Evolutionary conservation across 179 eudicot species (phyloP).

Genomic region (Dionaea muscipula): DNA sequence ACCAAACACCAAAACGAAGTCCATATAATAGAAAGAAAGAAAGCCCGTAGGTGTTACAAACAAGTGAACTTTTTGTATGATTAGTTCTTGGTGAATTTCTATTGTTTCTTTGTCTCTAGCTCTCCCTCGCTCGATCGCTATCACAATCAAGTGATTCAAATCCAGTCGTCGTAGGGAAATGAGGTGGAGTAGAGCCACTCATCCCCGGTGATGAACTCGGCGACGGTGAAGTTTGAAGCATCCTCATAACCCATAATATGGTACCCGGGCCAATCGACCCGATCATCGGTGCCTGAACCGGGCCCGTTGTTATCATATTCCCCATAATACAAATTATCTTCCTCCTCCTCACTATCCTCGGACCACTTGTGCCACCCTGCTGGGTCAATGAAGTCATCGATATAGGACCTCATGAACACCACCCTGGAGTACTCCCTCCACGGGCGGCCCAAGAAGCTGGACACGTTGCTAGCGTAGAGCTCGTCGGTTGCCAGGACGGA

Average conservation of each 20-base stretch:
- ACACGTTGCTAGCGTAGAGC: constrained; percentile 20
- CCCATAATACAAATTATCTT: constrained; percentile 59
- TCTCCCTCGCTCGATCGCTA: too few relatives aligned
- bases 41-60: too few relatives aligned
- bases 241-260: constrained; percentile 62
- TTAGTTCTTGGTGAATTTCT: too few relatives aligned
- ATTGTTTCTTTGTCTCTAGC: too few relatives aligned
- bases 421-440: constrained; percentile 57
- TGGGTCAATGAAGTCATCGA: constrained; percentile 52
- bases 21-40: too few relatives aligned
- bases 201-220: constrained; percentile 50
- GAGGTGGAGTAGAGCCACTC: constrained; percentile 80
- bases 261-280: constrained; percentile 63
- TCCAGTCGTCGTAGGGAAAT: constrained; percentile 63
- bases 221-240: constrained; percentile 57
- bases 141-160: too few relatives aligned
- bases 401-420: constrained; percentile 47
- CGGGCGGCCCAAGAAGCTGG: constrained; percentile 64
- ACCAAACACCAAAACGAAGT: too few relatives aligned
- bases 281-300: constrained; percentile 26
- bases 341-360: constrained; percentile 20
- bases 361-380: constrained; percentile 59
- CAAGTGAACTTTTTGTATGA: too few relatives aligned
- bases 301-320: constrained; percentile 60
- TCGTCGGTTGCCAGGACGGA: constrained; percentile 39